phyloP scores from a whole-genome alignment of 495 filamentous ascomycete genomes.

The Podospora pseudoanserina region DNA sequence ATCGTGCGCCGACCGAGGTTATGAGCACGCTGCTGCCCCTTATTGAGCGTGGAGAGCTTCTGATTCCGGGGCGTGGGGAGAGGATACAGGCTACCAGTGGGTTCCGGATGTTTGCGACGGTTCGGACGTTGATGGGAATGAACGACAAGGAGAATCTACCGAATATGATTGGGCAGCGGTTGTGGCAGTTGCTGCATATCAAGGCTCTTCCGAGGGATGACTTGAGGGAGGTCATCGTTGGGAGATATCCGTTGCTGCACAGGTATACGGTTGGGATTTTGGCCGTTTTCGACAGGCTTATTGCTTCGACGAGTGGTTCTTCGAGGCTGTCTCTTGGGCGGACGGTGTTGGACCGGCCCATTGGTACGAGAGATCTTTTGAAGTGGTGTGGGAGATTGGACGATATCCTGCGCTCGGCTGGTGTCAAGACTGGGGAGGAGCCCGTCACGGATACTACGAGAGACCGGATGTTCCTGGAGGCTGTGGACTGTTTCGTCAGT shows the following conservation, averaged over 20 bases:
- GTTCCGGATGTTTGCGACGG: slow-evolving; percentile 87
- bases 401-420: slow-evolving; percentile 51
- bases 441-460: slow-evolving; percentile 65
- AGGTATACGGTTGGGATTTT: slow-evolving; percentile 68
- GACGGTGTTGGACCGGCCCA: slow-evolving; percentile 52
- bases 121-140: slow-evolving; percentile 70
- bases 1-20: slow-evolving; percentile 92
- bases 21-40: slow-evolving; percentile 87
- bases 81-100: slow-evolving; percentile 73
- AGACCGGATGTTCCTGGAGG: slow-evolving; percentile 87
- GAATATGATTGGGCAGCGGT: slow-evolving; percentile 65
- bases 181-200: slow-evolving; percentile 75
- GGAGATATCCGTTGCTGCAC: slow-evolving; percentile 64
- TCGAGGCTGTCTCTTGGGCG: slow-evolving; percentile 53
- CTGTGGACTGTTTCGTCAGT: slow-evolving; percentile 82
- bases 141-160: slow-evolving; percentile 63
- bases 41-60: slow-evolving; percentile 80
- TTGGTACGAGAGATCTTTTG: slow-evolving; percentile 77
- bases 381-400: slow-evolving; percentile 83
- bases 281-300: slow-evolving; percentile 67
- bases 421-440: slow-evolving; percentile 68
- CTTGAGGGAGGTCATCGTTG: slow-evolving; percentile 65
- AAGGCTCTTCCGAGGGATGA: slow-evolving; percentile 65
- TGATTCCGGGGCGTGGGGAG: slow-evolving; percentile 83
- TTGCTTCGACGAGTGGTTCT: slow-evolving; percentile 48